Evolutionary conservation across 2,329 filamentous ascomycete species (phyloP), one percentile per base, ranked within the genome.

Genomic region (Nemania serpens): DNA sequence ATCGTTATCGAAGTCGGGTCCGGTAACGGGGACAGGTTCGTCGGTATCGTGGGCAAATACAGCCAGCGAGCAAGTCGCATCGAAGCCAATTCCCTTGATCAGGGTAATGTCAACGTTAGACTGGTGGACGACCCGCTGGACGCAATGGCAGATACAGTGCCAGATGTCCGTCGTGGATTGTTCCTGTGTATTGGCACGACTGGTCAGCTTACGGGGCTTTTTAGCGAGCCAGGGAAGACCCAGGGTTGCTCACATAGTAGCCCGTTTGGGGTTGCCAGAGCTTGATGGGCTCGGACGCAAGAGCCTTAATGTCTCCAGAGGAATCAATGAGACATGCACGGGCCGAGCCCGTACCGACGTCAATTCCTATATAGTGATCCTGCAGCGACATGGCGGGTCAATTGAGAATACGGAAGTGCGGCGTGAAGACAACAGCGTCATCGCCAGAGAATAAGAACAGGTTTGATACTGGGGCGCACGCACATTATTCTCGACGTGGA

Each of bases 121-220:
- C 75, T 97, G 89, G 72, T 84, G 84, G 70, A 98, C 84, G 46
- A 93, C 92, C 54, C 88, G 85, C 71, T 93, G 89, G 39, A 97
- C 92, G 43, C 92, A 95, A 62, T 87, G 84, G 79, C 93, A 97
- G 74, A 99, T 97, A 77, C 92, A 94, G 66, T 88, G 84, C 95
- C 95, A 99, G 73, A 99, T 99, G 76, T 99, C 91, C 52, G 88
- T 91, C 0, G 95, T 98, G 15, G 94, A 98, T 94, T 99, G 95
- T 81, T 99, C 95, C 93, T 81, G 60, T n/a, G 13, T 12, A 18
- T 33, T 81, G 61, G 15, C 15, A 33, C 20, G 17, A 22, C 39
- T 42, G 10, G 15, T 61, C 17, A 59, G 33, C 42, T 17, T 13
- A 33, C 10, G 25, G 5, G 25, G 20, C 18, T 18, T 33, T 45